phyloP scores from a whole-genome alignment of 306 rosid species.

The Urtica urens region DNA sequence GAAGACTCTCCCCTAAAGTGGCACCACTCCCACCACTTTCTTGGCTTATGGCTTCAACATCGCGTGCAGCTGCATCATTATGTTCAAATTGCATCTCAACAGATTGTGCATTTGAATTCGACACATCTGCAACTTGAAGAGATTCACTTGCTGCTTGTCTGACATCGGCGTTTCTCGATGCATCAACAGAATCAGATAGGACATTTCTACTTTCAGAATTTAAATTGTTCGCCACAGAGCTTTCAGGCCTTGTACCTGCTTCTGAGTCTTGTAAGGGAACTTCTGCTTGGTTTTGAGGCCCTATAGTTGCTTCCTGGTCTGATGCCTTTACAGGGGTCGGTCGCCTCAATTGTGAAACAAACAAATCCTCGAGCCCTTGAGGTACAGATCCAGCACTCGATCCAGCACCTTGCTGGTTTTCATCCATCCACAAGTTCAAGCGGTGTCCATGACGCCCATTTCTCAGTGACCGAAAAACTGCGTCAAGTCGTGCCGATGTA shows the following conservation, averaged over 20 bases:
- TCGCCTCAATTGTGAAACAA: conserved; percentile 76
- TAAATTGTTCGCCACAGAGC: conserved; percentile 39
- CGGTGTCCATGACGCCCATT: conserved; percentile 95
- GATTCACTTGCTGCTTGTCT: conserved; percentile 41
- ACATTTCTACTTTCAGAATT: conserved; percentile 31
- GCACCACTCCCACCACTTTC: conserved; percentile 98
- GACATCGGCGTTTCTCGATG: conserved; percentile 25
- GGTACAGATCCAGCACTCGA: conserved; percentile 52
- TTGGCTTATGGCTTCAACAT: conserved; percentile 97
- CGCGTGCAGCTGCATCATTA: conserved; percentile 58
- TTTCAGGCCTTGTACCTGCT: conserved; percentile 35
- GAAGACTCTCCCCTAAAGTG: conserved; percentile 90
- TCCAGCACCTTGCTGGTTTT: conserved; percentile 64
- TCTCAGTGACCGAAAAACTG: conserved; percentile 75
- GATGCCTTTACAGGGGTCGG: conserved; percentile 51
- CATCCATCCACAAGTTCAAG: conserved; percentile 71
- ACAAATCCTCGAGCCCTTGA: conserved; percentile 85
- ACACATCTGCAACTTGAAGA: conserved; percentile 32
- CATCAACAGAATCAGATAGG: conserved; percentile 22
- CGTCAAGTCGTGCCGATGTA: conserved; percentile 62
- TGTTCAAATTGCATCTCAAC: conserved; percentile 90
- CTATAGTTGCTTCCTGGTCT: conserved; percentile 33
- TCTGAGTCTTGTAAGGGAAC: conserved; percentile 40
- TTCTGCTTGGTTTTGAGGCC: conserved; percentile 30
- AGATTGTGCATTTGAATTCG: conserved; percentile 39